Evolutionary conservation across 192 early-diverging fungal species (phyloP).

Genomic region (Coemansia biformis): DNA sequence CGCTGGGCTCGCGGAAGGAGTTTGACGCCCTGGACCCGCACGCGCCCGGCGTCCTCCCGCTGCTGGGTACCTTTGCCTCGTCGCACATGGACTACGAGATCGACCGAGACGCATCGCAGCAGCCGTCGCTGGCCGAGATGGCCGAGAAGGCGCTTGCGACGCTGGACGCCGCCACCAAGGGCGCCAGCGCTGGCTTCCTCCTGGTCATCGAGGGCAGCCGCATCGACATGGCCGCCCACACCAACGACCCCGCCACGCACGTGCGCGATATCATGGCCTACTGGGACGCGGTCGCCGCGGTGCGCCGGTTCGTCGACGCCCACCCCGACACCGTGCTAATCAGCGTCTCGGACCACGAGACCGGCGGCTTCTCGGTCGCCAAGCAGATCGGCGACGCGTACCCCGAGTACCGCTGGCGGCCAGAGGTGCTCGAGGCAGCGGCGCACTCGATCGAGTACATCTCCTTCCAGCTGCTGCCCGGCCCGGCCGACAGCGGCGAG

Average conservation of each 20-base stretch:
- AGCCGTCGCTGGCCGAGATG: constrained; percentile 86
- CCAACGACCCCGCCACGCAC: constrained; percentile 90
- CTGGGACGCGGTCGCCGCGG: constrained; percentile 65
- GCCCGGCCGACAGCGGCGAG: constrained; percentile 2
- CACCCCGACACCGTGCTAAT: constrained; percentile 88
- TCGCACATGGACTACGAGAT: constrained; percentile 94
- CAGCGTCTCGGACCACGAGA: constrained; percentile 93
- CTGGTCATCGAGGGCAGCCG: constrained; percentile 95
- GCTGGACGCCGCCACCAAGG: constrained; percentile 53
- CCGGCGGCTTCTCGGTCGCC: constrained; percentile 85
- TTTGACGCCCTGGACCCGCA: constrained; percentile 56
- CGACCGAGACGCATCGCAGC: constrained; percentile 59
- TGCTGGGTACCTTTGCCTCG: constrained; percentile 69
- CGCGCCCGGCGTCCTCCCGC: constrained; percentile 52
- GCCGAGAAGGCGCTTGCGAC: constrained; percentile 72
- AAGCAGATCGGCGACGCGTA: constrained; percentile 64
- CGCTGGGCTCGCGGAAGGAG: constrained; percentile 51
- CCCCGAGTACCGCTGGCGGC: constrained; percentile 87
- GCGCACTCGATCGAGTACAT: constrained; percentile 64
- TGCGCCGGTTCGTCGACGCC: constrained; percentile 70
- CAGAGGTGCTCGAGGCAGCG: constrained; percentile 64
- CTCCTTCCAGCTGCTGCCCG: constrained; percentile 23
- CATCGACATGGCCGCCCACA: constrained; percentile 96
- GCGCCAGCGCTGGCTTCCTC: constrained; percentile 75
- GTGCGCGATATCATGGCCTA: constrained; percentile 89